A percentile compares a stretch with the other conserved stretches of the same genome.
phyloP scores from a whole-genome alignment of 495 filamentous ascomycete species.

The Aspergillus coremiiformis region DNA sequence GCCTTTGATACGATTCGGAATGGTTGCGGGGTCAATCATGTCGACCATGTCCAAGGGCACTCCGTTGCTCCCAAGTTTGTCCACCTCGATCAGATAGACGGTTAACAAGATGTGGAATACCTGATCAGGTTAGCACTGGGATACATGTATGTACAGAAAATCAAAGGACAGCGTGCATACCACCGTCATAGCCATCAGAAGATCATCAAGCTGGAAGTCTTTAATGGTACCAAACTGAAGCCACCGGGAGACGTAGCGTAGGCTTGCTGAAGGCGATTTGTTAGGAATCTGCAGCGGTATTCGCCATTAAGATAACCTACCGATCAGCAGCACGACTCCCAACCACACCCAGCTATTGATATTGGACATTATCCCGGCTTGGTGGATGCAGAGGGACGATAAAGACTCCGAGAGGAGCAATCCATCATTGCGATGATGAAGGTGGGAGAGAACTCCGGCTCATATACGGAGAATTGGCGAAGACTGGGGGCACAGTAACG shows the following conservation, averaged over 20 bases:
- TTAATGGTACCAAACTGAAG: conserved; percentile 39
- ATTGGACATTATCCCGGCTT: conserved; percentile 1
- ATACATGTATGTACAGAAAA: not conserved
- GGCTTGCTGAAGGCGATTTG: not conserved
- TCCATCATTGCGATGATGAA: not conserved
- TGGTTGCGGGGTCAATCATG: conserved; percentile 38
- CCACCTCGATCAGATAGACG: conserved; percentile 43
- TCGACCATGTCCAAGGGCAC: conserved; percentile 39
- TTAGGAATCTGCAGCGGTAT: not conserved
- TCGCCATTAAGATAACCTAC: not conserved
- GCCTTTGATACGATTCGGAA: conserved; percentile 40
- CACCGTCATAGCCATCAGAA: conserved; percentile 43
- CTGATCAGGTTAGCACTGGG: not conserved
- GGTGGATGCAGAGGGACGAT: not conserved
- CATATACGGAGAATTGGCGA: not conserved
- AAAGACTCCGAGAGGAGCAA: not conserved
- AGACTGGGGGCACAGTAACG: not conserved
- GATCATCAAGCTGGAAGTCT: conserved; percentile 48
- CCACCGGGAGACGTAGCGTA: conserved; percentile 22
- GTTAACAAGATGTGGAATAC: conserved; percentile 38
- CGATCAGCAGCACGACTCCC: conserved; percentile 8
- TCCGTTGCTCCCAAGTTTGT: conserved; percentile 48
- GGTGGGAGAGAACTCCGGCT: not conserved
- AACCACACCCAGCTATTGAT: conserved; percentile 10
- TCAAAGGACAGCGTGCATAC: conserved; percentile 24